Conservation (phyloP, 768 basidiomycete species). For the Clavaria fumosa region DNA sequence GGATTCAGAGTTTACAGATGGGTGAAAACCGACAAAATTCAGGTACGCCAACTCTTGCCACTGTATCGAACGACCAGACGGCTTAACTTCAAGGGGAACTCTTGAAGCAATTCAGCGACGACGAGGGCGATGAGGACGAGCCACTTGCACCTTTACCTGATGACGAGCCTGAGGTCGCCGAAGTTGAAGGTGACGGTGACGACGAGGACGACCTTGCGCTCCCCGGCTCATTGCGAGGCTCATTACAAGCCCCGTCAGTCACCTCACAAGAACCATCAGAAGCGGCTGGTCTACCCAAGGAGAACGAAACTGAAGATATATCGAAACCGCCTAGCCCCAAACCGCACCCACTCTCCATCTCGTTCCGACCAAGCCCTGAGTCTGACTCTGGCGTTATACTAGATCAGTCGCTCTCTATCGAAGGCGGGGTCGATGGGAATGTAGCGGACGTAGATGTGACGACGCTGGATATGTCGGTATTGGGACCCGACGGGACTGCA, state of each 20-base stretch:
- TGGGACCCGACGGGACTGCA: slow-evolving; percentile 50
- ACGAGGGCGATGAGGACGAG: slow-evolving; percentile 66
- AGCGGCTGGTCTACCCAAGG: slow-evolving; percentile 19
- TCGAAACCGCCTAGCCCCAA: slow-evolving; percentile 56
- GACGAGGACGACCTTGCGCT: slow-evolving; percentile 54
- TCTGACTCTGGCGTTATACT: slow-evolving; percentile 29
- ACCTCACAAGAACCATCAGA: slow-evolving; percentile 13
- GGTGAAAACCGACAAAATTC: slow-evolving; percentile 66
- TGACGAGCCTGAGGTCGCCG: slow-evolving; percentile 53
- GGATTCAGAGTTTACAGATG: slow-evolving; percentile 58
- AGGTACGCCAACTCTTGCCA: slow-evolving; percentile 33
- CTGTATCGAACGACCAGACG: neutral
- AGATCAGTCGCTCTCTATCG: slow-evolving; percentile 40
- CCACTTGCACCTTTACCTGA: slow-evolving; percentile 68
- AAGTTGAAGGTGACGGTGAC: slow-evolving; percentile 60
- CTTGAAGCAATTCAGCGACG: slow-evolving; percentile 75
- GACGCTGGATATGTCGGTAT: slow-evolving; percentile 44
- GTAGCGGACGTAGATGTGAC: slow-evolving; percentile 24
- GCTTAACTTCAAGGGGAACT: slow-evolving; percentile 1
- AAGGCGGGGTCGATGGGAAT: slow-evolving; percentile 31
- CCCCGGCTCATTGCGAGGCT: slow-evolving; percentile 23
- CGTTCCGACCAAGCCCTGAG: slow-evolving; percentile 30
- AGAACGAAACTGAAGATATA: slow-evolving; percentile 25
- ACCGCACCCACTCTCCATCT: slow-evolving; percentile 42
- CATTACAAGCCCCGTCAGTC: no score